A percentile compares a stretch with the other conserved stretches of the same genome.
phyloP scores from a whole-genome alignment of 257 asterid genomes.

The Jasminum sambac region DNA sequence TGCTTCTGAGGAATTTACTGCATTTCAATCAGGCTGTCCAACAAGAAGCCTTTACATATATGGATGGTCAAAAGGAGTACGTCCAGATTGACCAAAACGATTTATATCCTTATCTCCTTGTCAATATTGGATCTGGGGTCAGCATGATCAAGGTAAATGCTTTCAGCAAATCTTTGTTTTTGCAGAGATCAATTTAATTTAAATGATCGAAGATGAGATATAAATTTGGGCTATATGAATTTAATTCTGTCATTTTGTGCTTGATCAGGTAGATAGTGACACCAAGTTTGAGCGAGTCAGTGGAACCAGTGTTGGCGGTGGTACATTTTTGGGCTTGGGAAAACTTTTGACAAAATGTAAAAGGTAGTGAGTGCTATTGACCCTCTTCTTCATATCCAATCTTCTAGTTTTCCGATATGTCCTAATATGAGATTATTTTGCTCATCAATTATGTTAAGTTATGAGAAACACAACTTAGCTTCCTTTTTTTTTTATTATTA shows the following conservation, averaged over 20 bases:
- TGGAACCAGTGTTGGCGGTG: constrained; percentile 98
- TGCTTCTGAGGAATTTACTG: constrained; percentile 18
- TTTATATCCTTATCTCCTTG: constrained; percentile 95
- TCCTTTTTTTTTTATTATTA: constrained; percentile 1
- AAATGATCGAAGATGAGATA: neutral
- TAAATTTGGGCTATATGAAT: neutral
- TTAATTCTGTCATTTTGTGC: constrained; percentile 13
- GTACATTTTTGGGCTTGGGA: constrained; percentile 97
- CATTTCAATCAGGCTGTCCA: constrained; percentile 64
- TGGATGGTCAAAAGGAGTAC: constrained; percentile 62
- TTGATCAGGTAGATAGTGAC: constrained; percentile 81
- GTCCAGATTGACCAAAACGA: constrained; percentile 81
- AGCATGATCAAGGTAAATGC: constrained; percentile 96
- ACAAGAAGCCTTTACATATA: constrained; percentile 84
- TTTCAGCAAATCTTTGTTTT: constrained; percentile 9
- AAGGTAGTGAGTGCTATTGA: constrained; percentile 49
- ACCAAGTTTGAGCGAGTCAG: constrained; percentile 78
- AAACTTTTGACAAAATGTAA: constrained; percentile 88
- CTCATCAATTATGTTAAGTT: constrained; percentile 4
- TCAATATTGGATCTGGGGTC: constrained; percentile 93
- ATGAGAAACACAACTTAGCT: constrained; percentile 8
- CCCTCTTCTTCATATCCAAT: constrained; percentile 6
- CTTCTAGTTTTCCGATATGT: constrained; percentile 18
- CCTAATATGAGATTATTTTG: constrained; percentile 9
- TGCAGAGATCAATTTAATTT: constrained; percentile 17